phyloP scores from a whole-genome alignment of 345 rosid genomes.

The Euphorbia tirucalli region DNA sequence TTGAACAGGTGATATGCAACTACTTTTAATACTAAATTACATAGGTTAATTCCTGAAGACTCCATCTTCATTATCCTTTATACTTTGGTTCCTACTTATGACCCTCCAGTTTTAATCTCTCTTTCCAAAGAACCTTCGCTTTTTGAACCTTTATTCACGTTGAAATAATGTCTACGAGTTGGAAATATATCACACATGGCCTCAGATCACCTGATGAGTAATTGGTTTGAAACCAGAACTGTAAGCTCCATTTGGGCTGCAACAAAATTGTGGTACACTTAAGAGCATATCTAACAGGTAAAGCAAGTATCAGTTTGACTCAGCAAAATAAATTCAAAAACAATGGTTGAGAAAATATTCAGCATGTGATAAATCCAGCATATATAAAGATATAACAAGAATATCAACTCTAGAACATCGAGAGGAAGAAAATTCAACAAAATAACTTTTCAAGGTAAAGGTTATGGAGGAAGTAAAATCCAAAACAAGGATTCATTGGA shows the following conservation, averaged over 20 bases:
- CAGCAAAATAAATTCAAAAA: background rate
- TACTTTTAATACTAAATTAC: background rate
- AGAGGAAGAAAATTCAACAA: no score
- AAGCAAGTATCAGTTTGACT: constrained; percentile 1
- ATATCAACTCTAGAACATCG: background rate
- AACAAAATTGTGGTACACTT: constrained; percentile 7
- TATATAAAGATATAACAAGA: background rate
- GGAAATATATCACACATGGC: constrained; percentile 43
- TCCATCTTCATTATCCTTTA: background rate
- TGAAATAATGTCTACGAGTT: constrained; percentile 17
- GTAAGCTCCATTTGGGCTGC: constrained; percentile 98
- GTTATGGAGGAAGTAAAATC: background rate
- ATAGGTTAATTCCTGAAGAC: background rate
- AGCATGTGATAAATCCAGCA: background rate
- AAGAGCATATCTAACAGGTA: background rate
- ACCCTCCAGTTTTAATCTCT: background rate
- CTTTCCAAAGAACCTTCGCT: background rate
- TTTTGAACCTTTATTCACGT: background rate
- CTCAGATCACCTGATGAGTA: constrained; percentile 93
- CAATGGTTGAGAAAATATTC: background rate
- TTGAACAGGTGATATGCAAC: background rate
- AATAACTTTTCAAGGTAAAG: background rate
- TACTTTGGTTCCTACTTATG: background rate
- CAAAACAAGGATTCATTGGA: background rate
- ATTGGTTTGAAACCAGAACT: constrained; percentile 93